Percentiles rank a stretch among this genome's conserved stretches.
Conservation (phyloP, 2,329 filamentous ascomycete species). For the Fragosphaeria purpurea region DNA sequence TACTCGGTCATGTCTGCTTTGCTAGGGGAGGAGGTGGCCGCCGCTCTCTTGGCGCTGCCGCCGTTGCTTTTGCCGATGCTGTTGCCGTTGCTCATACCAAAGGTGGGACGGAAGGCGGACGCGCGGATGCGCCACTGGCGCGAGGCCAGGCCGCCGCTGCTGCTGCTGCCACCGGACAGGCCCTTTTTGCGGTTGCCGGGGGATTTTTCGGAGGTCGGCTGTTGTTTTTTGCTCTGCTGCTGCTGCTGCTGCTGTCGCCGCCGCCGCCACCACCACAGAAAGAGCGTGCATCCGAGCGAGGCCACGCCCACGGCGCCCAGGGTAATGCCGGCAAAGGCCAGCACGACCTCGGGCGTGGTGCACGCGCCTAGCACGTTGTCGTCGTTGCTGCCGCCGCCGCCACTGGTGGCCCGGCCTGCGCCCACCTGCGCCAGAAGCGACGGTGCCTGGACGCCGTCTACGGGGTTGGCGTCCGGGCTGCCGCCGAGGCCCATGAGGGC, state of each 20-base stretch:
- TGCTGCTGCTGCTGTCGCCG: background rate
- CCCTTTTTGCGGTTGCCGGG: background rate
- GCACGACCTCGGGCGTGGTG: conserved; percentile 4
- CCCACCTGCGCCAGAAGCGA: too few relatives aligned
- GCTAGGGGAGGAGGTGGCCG: background rate
- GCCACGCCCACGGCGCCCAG: conserved; percentile 5
- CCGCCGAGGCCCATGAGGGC: background rate
- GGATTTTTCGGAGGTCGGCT: too few relatives aligned
- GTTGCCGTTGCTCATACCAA: too few relatives aligned
- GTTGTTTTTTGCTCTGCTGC: background rate
- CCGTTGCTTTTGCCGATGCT: too few relatives aligned
- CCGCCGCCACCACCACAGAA: conserved; percentile 2
- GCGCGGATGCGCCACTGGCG: conserved; percentile 2
- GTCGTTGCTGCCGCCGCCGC: background rate
- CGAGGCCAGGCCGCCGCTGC: background rate
- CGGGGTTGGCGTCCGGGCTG: background rate
- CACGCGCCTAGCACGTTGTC: conserved; percentile 3
- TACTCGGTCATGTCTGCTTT: background rate
- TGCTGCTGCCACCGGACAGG: background rate
- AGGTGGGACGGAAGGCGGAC: background rate
- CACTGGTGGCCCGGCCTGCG: too few relatives aligned
- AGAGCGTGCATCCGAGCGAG: background rate
- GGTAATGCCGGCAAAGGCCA: conserved; percentile 6
- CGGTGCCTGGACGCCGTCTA: too few relatives aligned
- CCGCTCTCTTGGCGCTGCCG: background rate